phyloP scores from a whole-genome alignment of 495 filamentous ascomycete species.

The Umbilicaria muhlenbergii region DNA sequence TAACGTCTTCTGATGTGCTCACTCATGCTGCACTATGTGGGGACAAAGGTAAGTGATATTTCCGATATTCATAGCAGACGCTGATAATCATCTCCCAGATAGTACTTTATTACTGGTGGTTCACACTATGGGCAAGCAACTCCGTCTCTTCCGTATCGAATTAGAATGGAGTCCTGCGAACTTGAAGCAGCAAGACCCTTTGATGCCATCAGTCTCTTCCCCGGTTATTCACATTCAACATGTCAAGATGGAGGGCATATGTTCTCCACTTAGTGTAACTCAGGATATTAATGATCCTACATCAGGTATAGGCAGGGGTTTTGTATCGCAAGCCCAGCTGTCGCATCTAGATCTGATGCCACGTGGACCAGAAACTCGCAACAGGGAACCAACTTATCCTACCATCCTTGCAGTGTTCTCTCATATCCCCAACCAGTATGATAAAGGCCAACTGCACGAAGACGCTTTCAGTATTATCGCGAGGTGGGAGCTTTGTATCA shows the following conservation, averaged over 20 bases:
- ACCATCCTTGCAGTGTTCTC: conserved; percentile 60
- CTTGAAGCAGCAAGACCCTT: conserved; percentile 14
- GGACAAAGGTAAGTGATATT: conserved; percentile 40
- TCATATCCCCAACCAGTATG: conserved; percentile 30
- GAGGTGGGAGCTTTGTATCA: conserved; percentile 57
- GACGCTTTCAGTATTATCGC: conserved; percentile 53
- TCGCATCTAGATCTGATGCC: conserved; percentile 54
- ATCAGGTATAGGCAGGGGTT: not conserved
- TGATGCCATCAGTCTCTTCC: conserved; percentile 10
- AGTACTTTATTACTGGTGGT: conserved; percentile 46
- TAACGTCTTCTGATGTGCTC: conserved; percentile 50
- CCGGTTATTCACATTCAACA: conserved; percentile 32
- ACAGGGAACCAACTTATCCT: conserved; percentile 34
- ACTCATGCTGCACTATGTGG: conserved; percentile 69
- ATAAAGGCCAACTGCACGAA: conserved; percentile 37
- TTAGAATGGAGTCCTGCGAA: conserved; percentile 37
- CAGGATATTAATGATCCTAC: conserved; percentile 10
- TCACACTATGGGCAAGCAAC: conserved; percentile 49
- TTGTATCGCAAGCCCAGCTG: conserved; percentile 27
- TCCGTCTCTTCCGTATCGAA: conserved; percentile 39
- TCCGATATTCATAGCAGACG: not conserved
- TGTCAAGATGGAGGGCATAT: conserved; percentile 30
- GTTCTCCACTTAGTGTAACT: conserved; percentile 16
- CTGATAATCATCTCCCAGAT: conserved; percentile 15
- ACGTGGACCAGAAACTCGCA: conserved; percentile 31